These are phyloP conservation scores for Laetiporus sulphureus DNA, from an alignment of 1,284 basidiomycete genomes.

Conservation along the genomic window DNA sequence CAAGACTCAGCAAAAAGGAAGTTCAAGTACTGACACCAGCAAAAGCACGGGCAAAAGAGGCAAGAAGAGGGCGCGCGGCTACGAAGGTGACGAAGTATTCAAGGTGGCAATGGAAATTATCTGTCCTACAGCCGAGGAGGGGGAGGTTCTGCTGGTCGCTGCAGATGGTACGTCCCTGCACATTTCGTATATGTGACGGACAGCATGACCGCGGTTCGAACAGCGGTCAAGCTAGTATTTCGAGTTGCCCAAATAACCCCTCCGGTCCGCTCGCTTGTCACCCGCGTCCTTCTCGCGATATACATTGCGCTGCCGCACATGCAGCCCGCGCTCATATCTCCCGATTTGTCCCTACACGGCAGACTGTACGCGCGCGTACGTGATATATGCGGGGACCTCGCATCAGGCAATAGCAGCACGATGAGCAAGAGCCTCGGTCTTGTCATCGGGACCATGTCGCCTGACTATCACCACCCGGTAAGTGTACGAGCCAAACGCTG, in stretches of 20 bases:
- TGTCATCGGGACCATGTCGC: constrained; percentile 24
- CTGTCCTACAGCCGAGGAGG: constrained; percentile 44
- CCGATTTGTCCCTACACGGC: constrained; percentile 41
- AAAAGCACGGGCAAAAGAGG: constrained; percentile 44
- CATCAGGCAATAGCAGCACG: constrained; percentile 44
- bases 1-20: constrained; percentile 26
- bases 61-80: constrained; percentile 71
- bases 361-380: constrained; percentile 39
- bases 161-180: constrained; percentile 46
- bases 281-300: constrained; percentile 51
- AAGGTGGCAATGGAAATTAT: constrained; percentile 43
- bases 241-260: constrained; percentile 42
- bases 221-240: constrained; percentile 47
- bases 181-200: background rate
- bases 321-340: constrained; percentile 48
- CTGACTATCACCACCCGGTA: constrained; percentile 10
- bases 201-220: background rate
- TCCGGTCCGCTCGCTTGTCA: constrained; percentile 50
- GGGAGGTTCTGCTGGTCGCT: constrained; percentile 46
- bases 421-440: constrained; percentile 57
- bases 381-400: constrained; percentile 39
- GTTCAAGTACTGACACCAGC: constrained; percentile 14
- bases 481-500: constrained; percentile 1
- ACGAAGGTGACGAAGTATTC: constrained; percentile 77
- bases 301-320: constrained; percentile 50